Conservation (phyloP, 371 early-diverging fungal genomes). For the Batkoa obscura region DNA sequence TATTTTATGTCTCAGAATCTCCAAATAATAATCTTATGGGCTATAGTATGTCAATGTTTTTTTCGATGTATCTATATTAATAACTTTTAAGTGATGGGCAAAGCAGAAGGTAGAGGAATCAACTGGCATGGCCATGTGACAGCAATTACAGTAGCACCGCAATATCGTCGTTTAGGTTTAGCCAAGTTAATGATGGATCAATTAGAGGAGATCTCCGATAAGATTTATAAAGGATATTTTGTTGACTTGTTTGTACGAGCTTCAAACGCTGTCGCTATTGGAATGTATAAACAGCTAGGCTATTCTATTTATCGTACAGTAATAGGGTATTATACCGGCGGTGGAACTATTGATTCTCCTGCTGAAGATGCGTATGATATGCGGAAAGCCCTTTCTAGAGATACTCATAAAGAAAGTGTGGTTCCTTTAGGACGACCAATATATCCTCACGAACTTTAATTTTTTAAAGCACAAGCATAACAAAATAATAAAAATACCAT, state of each 20-base stretch:
- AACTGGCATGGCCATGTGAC: conserved; percentile 98
- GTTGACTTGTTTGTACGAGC: conserved; percentile 94
- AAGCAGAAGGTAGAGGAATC: conserved; percentile 76
- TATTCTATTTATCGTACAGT: conserved; percentile 87
- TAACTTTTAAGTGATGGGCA: conserved; percentile 65
- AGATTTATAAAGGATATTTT: conserved; percentile 77
- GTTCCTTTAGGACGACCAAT: conserved; percentile 9
- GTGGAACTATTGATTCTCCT: conserved; percentile 47
- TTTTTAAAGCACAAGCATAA: no score
- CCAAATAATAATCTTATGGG: conserved; percentile 60
- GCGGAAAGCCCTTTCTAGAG: conserved; percentile 68
- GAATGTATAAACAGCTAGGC: conserved; percentile 89
- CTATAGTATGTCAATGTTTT: conserved; percentile 32
- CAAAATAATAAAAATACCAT: no score
- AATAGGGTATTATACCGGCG: conserved; percentile 68
- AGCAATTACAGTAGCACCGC: conserved; percentile 93
- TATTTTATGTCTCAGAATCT: conserved; percentile 67
- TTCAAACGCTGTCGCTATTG: conserved; percentile 88
- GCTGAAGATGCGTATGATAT: conserved; percentile 76
- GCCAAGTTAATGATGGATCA: conserved; percentile 81
- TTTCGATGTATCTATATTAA: not conserved
- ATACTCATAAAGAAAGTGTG: conserved; percentile 43
- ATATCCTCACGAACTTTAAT: conserved; percentile 3
- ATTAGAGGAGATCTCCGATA: conserved; percentile 83
- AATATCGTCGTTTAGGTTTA: conserved; percentile 79